Percentiles rank a stretch among this genome's conserved stretches.
Conservation (phyloP, 345 rosid genomes). For the Anacardium occidentale region DNA sequence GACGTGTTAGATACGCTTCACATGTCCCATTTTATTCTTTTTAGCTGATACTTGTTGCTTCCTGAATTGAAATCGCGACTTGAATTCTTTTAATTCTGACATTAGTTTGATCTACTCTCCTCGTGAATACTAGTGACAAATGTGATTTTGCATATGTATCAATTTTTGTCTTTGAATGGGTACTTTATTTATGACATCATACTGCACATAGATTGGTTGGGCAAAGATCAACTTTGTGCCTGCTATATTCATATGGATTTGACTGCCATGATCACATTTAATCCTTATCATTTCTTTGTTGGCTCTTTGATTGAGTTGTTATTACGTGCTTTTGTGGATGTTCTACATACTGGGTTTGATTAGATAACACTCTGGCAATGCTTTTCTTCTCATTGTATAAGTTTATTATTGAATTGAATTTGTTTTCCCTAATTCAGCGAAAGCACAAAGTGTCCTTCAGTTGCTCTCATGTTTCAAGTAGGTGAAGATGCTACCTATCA, state of each 20-base stretch:
- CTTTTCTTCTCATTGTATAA: constrained; percentile 20
- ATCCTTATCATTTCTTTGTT: neutral
- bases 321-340: constrained; percentile 4
- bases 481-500: constrained; percentile 88
- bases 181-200: neutral
- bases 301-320: neutral
- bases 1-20: constrained; percentile 2
- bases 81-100: neutral
- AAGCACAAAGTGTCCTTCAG: constrained; percentile 75
- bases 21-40: neutral
- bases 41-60: neutral
- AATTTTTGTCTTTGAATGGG: neutral
- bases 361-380: neutral
- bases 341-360: constrained; percentile 5
- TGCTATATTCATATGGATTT: neutral
- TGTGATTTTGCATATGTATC: neutral
- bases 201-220: neutral
- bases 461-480: constrained; percentile 90
- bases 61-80: neutral
- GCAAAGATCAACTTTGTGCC: neutral
- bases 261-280: neutral
- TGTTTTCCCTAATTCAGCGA: constrained; percentile 49
- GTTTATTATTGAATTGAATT: constrained; percentile 18
- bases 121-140: neutral
- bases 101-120: neutral